Conservation (phyloP, 371 early-diverging fungal genomes). For the Apophysomyces elegans region DNA sequence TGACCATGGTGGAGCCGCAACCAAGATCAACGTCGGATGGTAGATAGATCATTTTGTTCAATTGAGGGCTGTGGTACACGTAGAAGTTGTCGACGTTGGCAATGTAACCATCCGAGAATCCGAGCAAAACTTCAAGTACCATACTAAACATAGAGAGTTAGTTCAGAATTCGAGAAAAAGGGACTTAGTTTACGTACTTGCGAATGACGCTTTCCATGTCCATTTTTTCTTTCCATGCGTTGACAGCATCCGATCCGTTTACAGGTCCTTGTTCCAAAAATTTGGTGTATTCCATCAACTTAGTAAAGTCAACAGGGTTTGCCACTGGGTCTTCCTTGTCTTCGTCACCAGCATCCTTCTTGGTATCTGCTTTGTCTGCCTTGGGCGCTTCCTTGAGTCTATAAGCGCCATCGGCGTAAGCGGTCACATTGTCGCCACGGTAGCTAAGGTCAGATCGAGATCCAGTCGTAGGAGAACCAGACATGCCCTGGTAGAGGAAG, state of each 20-base stretch:
- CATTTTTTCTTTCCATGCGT: slow-evolving; percentile 34
- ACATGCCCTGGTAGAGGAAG: slow-evolving; percentile 33
- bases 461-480: neutral
- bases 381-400: slow-evolving; percentile 29
- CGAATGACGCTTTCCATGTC: slow-evolving; percentile 40
- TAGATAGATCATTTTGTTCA: slow-evolving; percentile 26
- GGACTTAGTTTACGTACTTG: slow-evolving; percentile 25
- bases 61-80: slow-evolving; percentile 26
- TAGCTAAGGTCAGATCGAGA: slow-evolving; percentile 24
- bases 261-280: slow-evolving; percentile 32
- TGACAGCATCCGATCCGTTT: slow-evolving; percentile 16
- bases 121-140: slow-evolving; percentile 40
- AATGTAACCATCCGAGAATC: slow-evolving; percentile 43
- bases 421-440: slow-evolving; percentile 24
- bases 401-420: slow-evolving; percentile 34
- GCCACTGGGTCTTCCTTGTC: slow-evolving; percentile 28
- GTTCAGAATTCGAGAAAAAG: too few species aligned
- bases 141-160: neutral
- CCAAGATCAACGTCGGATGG: slow-evolving; percentile 43
- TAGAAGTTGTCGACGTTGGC: slow-evolving; percentile 43
- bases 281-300: slow-evolving; percentile 33
- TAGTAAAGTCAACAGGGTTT: slow-evolving; percentile 19
- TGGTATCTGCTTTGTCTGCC: slow-evolving; percentile 7
- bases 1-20: slow-evolving; percentile 27
- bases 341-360: slow-evolving; percentile 26